Conservation (phyloP, 768 basidiomycete genomes). For the Lentinula raphanica region DNA sequence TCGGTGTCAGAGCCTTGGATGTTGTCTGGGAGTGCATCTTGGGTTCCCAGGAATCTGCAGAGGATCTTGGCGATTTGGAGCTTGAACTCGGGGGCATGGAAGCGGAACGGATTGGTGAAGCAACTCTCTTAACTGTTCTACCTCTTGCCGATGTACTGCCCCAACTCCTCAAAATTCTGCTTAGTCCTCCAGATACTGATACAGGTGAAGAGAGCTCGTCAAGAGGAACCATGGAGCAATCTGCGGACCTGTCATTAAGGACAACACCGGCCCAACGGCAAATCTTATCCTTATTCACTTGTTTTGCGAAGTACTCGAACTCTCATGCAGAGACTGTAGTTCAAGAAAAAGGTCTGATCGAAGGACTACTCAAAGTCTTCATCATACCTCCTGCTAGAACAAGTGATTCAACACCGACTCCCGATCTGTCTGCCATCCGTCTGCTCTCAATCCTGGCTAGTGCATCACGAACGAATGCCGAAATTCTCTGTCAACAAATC, state of each 20-base stretch:
- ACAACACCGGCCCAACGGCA: slow-evolving; percentile 33
- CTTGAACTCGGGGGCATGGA: slow-evolving; percentile 41
- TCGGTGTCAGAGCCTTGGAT: slow-evolving; percentile 65
- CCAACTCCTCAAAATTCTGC: slow-evolving; percentile 37
- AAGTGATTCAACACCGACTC: slow-evolving; percentile 6
- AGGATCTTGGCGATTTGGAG: slow-evolving; percentile 26
- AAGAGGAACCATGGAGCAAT: not conserved
- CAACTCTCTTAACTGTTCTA: slow-evolving; percentile 25
- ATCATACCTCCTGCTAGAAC: not conserved
- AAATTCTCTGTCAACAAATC: slow-evolving; percentile 11
- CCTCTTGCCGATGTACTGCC: slow-evolving; percentile 45
- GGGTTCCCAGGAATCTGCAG: slow-evolving; percentile 39
- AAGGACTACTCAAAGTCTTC: not conserved
- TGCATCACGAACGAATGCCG: slow-evolving; percentile 68
- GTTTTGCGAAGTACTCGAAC: slow-evolving; percentile 49
- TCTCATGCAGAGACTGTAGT: slow-evolving; percentile 46
- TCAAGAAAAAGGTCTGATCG: slow-evolving; percentile 16
- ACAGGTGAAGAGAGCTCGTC: not conserved
- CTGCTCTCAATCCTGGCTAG: slow-evolving; percentile 52
- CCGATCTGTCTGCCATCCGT: slow-evolving; percentile 50
- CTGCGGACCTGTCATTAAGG: not conserved
- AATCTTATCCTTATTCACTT: slow-evolving; percentile 54
- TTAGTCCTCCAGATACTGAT: not conserved
- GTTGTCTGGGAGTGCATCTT: slow-evolving; percentile 72
- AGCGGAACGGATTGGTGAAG: slow-evolving; percentile 27